Base-by-base conservation (phyloP, 805 yeast genomes). In the Starmerella gropengiesseri region DNA sequence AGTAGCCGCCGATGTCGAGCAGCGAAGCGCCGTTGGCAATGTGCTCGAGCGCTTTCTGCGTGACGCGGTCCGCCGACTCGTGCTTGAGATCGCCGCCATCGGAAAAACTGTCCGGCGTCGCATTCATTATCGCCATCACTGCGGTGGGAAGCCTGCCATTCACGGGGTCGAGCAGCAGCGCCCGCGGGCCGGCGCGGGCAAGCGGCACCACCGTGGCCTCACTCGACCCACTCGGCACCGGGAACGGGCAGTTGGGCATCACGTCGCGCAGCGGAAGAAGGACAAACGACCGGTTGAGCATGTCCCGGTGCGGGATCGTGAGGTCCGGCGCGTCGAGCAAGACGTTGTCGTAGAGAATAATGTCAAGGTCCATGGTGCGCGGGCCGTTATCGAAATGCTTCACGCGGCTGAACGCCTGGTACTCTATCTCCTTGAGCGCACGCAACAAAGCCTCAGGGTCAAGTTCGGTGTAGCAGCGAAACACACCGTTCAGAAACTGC, bases 81-180 rank as follows among this genome's bases (percentile, higher is more conserved):
- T 16, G 21, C 1, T 65, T 54, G 23, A 66, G 56, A 14, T 56
- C 56, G 1, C 91, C 85, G 2, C 95, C 97, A 60, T 91, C 98
- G 33, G 94, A 82, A 58, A 91, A 91, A 1, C 95, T 86, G 60
- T 91, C 96, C 0, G 96, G 95, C 0, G 98, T 91, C 17, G 81
- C 71, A 55, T 91, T 91, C 49, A 91, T 61, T 37, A 91, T 78
- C 1, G 85, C 91, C 98, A 91, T 91, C 33, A 86, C 58, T 40
- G 69, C 62, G 0, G 96, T 84, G n/a, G 63, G 64, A 6, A 66
- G 57, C 4, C 23, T 6, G 11, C 21, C 19, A 14, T 16, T 28
- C 14, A 19, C 14, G 7, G 37, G 37, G 32, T 43, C 37, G 14
- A 43, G 13, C 7, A n/a, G 12, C 31, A 43, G 31, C 21, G 27